Percentiles rank a stretch among this genome's conserved stretches.
These are phyloP conservation scores for Fusarium brevicatenulatum DNA, from an alignment of 2,329 filamentous ascomycete genomes.

Conservation along the genomic window DNA sequence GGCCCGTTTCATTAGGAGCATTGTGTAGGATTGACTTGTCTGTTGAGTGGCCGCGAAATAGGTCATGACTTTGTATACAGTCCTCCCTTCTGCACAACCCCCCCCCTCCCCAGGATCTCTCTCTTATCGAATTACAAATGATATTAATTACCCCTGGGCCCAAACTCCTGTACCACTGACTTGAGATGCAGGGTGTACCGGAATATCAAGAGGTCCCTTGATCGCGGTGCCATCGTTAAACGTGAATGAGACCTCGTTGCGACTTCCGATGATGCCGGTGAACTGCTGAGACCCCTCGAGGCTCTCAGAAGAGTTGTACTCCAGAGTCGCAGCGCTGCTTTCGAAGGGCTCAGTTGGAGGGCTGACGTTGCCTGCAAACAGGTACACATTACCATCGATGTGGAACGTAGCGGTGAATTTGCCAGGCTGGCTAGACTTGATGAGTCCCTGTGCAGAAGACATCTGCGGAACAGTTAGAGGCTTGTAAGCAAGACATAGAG, in stretches of 20 bases:
- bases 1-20: fast-evolving
- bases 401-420: not conserved
- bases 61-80: not conserved
- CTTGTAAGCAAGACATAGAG: fast-evolving
- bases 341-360: not conserved
- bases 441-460: not conserved
- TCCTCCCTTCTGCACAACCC: no score
- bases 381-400: fast-evolving
- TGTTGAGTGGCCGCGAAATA: not conserved
- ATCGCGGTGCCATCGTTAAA: not conserved
- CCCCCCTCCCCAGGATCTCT: no score
- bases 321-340: not conserved
- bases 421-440: fast-evolving
- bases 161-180: fast-evolving
- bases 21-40: not conserved
- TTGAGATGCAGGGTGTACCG: not conserved
- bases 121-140: fast-evolving
- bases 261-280: not conserved
- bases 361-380: not conserved
- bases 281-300: not conserved
- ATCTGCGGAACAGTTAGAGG: not conserved
- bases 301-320: not conserved
- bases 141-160: not conserved
- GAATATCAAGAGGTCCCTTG: not conserved
- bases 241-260: not conserved